Conservation (phyloP, 2,329 filamentous ascomycete genomes). For the Westerdykella sp. region DNA sequence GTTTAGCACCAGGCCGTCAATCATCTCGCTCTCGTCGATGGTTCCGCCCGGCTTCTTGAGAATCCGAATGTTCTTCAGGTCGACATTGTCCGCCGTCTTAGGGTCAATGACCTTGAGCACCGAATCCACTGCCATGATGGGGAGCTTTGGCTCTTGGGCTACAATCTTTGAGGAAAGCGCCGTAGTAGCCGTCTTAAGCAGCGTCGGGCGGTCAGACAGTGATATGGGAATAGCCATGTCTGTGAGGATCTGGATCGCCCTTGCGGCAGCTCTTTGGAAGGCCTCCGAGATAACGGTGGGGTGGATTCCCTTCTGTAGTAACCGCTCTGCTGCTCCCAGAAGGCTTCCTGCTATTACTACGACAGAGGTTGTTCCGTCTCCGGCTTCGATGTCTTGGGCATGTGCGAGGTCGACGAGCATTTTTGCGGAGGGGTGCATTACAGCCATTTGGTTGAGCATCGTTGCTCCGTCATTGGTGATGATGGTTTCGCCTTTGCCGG, state of each 20-base stretch:
- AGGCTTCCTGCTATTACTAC: slow-evolving; percentile 96
- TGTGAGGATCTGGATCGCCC: slow-evolving; percentile 83
- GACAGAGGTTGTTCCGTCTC: slow-evolving; percentile 96
- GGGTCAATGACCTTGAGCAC: slow-evolving; percentile 94
- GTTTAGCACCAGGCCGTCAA: slow-evolving; percentile 87
- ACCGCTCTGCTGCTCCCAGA: slow-evolving; percentile 83
- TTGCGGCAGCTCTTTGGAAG: slow-evolving; percentile 88
- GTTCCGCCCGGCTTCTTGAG: slow-evolving; percentile 97
- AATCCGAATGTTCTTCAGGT: slow-evolving; percentile 92
- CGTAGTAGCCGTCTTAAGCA: slow-evolving; percentile 94
- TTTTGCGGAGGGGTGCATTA: slow-evolving; percentile 98
- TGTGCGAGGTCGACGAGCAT: slow-evolving; percentile 98
- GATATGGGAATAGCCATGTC: slow-evolving; percentile 94
- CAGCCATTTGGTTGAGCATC: slow-evolving; percentile 98
- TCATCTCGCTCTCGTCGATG: slow-evolving; percentile 96
- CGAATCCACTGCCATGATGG: slow-evolving; percentile 96
- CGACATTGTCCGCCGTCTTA: slow-evolving; percentile 92
- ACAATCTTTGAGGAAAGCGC: slow-evolving; percentile 98
- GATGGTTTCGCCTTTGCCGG: slow-evolving; percentile 91
- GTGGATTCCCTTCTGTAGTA: slow-evolving; percentile 86
- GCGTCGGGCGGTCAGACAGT: slow-evolving; percentile 77
- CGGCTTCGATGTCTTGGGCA: slow-evolving; percentile 95
- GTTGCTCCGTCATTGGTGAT: slow-evolving; percentile 99
- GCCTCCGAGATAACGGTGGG: slow-evolving; percentile 96
- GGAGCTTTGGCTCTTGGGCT: slow-evolving; percentile 91